Conservation (phyloP, 2,329 filamentous ascomycete genomes). For the Fusarium pseudoanthophilum region DNA sequence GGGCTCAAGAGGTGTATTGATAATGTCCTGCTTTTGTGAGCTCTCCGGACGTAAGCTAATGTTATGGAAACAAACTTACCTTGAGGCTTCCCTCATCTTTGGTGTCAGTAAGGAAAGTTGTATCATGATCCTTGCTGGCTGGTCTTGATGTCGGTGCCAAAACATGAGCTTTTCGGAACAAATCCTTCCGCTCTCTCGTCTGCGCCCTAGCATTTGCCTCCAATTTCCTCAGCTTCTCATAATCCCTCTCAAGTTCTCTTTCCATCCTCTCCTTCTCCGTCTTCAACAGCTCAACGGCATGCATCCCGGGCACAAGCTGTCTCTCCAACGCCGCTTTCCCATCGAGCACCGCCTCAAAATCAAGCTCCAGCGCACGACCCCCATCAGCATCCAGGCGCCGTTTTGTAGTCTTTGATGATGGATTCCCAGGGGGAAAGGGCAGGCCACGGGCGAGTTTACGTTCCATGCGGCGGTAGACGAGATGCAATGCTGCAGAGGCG, state of each 20-base stretch:
- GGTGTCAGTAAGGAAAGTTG: constrained; percentile 14
- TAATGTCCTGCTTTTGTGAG: constrained; percentile 47
- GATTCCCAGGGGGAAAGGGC: constrained; percentile 70
- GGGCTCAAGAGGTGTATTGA: constrained; percentile 56
- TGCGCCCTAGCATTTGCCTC: constrained; percentile 68
- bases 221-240: constrained; percentile 60
- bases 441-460: constrained; percentile 68
- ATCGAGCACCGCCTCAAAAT: constrained; percentile 73
- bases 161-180: constrained; percentile 60
- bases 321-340: constrained; percentile 66
- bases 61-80: constrained; percentile 14
- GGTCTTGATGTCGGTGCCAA: constrained; percentile 55
- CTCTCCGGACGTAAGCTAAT: background rate
- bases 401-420: constrained; percentile 34
- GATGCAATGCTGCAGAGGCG: constrained; percentile 65
- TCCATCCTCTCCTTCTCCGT: constrained; percentile 68
- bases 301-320: constrained; percentile 70
- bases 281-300: constrained; percentile 70
- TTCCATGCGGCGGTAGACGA: constrained; percentile 65
- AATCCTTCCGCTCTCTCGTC: constrained; percentile 61
- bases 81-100: constrained; percentile 35
- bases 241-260: constrained; percentile 65
- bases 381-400: constrained; percentile 47
- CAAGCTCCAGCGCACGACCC: constrained; percentile 68
- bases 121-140: constrained; percentile 11